These are phyloP conservation scores for Elsinoe perseae DNA, from an alignment of 2,329 filamentous ascomycete species.

Conservation along the genomic window DNA sequence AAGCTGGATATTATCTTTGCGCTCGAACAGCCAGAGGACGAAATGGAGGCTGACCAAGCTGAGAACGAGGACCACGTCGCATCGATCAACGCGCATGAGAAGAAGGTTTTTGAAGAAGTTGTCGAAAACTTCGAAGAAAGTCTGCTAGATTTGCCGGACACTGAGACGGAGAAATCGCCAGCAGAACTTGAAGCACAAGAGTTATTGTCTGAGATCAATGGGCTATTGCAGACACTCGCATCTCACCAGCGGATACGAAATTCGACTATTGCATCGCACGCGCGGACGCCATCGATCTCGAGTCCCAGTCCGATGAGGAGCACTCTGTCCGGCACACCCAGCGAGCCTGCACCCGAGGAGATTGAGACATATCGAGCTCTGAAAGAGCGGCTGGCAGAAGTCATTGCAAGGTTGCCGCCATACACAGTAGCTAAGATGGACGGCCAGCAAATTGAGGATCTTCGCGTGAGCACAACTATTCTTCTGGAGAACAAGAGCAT, in stretches of 20 bases:
- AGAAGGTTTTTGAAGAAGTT: constrained; percentile 24
- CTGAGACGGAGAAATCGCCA: constrained; percentile 21
- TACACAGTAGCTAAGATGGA: constrained; percentile 81
- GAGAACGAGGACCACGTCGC: neutral
- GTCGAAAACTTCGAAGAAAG: constrained; percentile 23
- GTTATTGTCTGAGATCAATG: constrained; percentile 64
- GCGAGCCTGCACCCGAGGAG: constrained; percentile 56
- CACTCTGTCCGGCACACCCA: constrained; percentile 48
- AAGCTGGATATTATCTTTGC: constrained; percentile 3
- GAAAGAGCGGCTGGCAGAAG: constrained; percentile 63
- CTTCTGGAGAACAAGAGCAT: constrained; percentile 65
- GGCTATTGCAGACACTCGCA: constrained; percentile 66
- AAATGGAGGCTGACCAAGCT: constrained; percentile 28
- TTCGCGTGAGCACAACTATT: constrained; percentile 74
- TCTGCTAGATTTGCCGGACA: constrained; percentile 19
- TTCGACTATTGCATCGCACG: constrained; percentile 48
- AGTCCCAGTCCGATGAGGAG: constrained; percentile 59
- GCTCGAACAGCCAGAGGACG: neutral
- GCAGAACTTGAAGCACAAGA: constrained; percentile 32
- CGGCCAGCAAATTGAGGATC: constrained; percentile 73
- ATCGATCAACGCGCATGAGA: constrained; percentile 19
- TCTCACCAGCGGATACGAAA: constrained; percentile 76
- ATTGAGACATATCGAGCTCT: constrained; percentile 60
- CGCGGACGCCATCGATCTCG: constrained; percentile 25
- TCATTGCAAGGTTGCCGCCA: constrained; percentile 69